Percentiles rank a stretch among this genome's conserved stretches.
Conservation (phyloP, 805 yeast species). For the Maudiozyma barnettii region DNA sequence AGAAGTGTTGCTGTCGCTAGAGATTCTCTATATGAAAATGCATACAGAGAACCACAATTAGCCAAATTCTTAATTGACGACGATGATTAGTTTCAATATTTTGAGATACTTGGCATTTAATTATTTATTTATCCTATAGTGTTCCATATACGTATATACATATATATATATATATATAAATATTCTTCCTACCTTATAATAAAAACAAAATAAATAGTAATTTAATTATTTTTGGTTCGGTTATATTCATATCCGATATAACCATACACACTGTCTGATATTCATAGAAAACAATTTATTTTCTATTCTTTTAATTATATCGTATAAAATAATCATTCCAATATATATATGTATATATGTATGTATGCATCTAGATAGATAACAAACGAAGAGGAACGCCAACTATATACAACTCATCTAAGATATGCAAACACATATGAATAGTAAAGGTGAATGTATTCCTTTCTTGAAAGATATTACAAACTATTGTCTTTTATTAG, state of each 20-base stretch:
- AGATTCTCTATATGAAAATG: constrained; percentile 45
- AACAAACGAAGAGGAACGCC: no score
- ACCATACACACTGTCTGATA: no score
- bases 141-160: not conserved
- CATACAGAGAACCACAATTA: constrained; percentile 46
- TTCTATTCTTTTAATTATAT: not conserved
- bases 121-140: not conserved
- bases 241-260: not conserved
- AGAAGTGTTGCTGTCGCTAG: constrained; percentile 38
- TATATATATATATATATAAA: not conserved
- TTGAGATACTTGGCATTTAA: not conserved
- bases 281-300: no score
- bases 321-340: not conserved
- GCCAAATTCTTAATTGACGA: constrained; percentile 37
- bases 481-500: constrained; percentile 11
- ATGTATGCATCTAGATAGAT: no score
- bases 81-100: constrained; percentile 1
- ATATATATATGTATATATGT: constrained; percentile 2
- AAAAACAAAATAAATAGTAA: no score
- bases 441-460: no score
- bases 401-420: no score
- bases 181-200: not conserved
- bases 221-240: no score
- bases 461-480: no score
- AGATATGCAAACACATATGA: no score